Base-by-base conservation (phyloP, 2,329 filamentous ascomycete genomes). In the Fusarium keratoplasticum region DNA sequence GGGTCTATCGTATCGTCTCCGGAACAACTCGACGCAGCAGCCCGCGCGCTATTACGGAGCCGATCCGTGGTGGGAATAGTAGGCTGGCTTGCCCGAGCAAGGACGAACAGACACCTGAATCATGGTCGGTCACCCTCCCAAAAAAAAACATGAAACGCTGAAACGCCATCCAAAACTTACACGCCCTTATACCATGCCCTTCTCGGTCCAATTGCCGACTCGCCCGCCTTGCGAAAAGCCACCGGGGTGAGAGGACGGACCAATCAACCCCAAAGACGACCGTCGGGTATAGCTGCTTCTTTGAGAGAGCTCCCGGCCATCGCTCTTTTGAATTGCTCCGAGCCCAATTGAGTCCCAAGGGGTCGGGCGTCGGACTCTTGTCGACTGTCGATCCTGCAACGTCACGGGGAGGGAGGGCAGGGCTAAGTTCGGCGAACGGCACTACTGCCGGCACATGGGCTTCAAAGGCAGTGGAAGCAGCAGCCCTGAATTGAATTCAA, bases 151-250 rank as follows among this genome's bases (percentile, higher is more conserved):
- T 70, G 72, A 73, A 74, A 73, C 72, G 50, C 67, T 64, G 66
- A 74, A 73, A 75, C 69, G 38, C 68, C 61, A 64, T 61, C 52
- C 72, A 57, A 75, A 73, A 75, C 72, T 64, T 65, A 64, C 31
- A 63, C 70, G 71, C 64, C 50, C 55, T 69, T 42, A 22, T 35
- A 47, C 57, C 71, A 72, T 72, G 61, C 68, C 71, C 61, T 62
- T 66, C 68, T 73, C 63, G 72, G 66, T 38, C 36, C 36, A 47
- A 33, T 27, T 61, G 29, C 64, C 58, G 36, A 62, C 47, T 66
- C 64, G 58, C 57, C 64, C 47, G 33, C 67, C 63, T 47, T 47
- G 50, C 61, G 40, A 31, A 18, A 61, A 47, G 42, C 42, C 42
- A 47, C 20, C 16, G 70, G 67, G 57, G 61, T 62, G 54, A 33